Evolutionary conservation across 2,329 filamentous ascomycete genomes (phyloP).

Genomic region (Aspergillus fischeri): DNA sequence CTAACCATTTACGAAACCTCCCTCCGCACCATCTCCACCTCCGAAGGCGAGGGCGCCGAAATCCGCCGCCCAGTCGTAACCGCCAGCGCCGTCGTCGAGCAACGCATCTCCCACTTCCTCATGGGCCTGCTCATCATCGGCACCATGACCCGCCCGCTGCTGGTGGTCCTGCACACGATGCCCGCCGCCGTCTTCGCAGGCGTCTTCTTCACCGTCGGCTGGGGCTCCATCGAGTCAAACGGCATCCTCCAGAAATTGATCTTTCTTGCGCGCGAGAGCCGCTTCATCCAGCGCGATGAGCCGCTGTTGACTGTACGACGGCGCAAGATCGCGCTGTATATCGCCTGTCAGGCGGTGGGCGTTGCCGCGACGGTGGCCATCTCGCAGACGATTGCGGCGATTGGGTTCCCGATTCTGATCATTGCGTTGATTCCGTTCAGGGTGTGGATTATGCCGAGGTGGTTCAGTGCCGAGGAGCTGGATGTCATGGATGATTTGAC

Average conservation of each 20-base stretch:
- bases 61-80: slow-evolving; percentile 52
- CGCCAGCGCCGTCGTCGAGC: slow-evolving; percentile 51
- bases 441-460: slow-evolving; percentile 47
- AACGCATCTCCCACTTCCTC: slow-evolving; percentile 70
- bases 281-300: slow-evolving; percentile 53
- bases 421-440: slow-evolving; percentile 53
- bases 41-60: slow-evolving; percentile 53
- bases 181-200: slow-evolving; percentile 72
- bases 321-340: slow-evolving; percentile 47
- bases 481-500: slow-evolving; percentile 51
- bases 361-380: slow-evolving; percentile 55
- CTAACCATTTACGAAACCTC: slow-evolving; percentile 69
- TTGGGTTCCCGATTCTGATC: slow-evolving; percentile 57
- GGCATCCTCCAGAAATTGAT: slow-evolving; percentile 68
- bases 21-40: slow-evolving; percentile 60
- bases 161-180: slow-evolving; percentile 68
- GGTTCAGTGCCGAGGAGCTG: slow-evolving; percentile 49
- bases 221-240: slow-evolving; percentile 68
- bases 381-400: slow-evolving; percentile 57
- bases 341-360: slow-evolving; percentile 49
- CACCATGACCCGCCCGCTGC: slow-evolving; percentile 69
- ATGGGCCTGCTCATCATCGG: slow-evolving; percentile 72
- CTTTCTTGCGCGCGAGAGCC: slow-evolving; percentile 59
- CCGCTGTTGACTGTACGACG: slow-evolving; percentile 43
- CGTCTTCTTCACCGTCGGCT: slow-evolving; percentile 76